A percentile compares a stretch with the other conserved stretches of the same genome.
Conservation (phyloP, 352 stramenopile genomes). For the Phytophthora capsici region DNA sequence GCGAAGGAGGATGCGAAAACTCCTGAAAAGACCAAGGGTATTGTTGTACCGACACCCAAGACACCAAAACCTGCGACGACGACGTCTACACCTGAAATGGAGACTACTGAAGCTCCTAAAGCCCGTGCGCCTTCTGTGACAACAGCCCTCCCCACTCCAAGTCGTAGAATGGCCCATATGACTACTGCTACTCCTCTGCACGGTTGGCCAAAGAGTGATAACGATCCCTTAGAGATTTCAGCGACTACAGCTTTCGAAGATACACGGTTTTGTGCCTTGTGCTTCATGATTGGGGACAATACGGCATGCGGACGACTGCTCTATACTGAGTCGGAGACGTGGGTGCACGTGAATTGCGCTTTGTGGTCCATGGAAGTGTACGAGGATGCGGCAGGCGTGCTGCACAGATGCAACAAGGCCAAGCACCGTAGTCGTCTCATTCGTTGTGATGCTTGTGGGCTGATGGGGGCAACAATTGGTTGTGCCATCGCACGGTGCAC, state of each 20-base stretch:
- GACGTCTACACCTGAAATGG: slow-evolving; percentile 1
- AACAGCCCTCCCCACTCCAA: neutral
- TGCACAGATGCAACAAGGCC: slow-evolving; percentile 91
- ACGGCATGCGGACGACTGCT: slow-evolving; percentile 77
- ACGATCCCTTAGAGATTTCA: neutral
- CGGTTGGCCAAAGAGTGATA: slow-evolving; percentile 39
- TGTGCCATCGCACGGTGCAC: slow-evolving; percentile 89
- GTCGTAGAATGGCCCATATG: slow-evolving; percentile 30
- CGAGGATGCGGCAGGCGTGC: slow-evolving; percentile 70
- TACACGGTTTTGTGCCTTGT: slow-evolving; percentile 79
- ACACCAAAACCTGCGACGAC: neutral
- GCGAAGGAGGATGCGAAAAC: neutral
- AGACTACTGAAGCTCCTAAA: neutral
- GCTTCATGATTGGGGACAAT: slow-evolving; percentile 84
- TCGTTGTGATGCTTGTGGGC: slow-evolving; percentile 91
- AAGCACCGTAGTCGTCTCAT: slow-evolving; percentile 87
- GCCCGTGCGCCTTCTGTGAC: neutral
- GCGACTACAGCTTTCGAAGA: slow-evolving; percentile 48
- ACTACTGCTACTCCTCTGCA: slow-evolving; percentile 49
- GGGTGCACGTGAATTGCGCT: slow-evolving; percentile 93
- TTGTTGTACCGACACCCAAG: neutral
- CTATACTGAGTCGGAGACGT: slow-evolving; percentile 84
- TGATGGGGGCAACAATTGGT: slow-evolving; percentile 92
- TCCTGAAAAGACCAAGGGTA: neutral
- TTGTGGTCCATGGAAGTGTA: slow-evolving; percentile 94